phyloP scores from a whole-genome alignment of 306 rosid species.

The Sesbania bispinosa region DNA sequence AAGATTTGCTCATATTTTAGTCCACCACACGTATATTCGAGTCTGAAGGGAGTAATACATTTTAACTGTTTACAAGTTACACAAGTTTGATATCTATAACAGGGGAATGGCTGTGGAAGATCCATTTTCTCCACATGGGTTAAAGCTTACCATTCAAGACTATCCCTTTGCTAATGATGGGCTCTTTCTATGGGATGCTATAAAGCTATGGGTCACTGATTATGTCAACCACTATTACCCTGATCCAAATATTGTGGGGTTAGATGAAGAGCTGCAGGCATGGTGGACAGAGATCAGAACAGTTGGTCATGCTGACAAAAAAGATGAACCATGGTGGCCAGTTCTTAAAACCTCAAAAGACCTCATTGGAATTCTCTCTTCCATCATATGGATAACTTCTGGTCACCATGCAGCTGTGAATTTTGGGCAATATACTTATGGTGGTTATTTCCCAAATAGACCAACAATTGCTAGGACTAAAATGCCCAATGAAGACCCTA shows the following conservation, averaged over 20 bases:
- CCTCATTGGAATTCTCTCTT: constrained; percentile 48
- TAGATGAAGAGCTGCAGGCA: constrained; percentile 70
- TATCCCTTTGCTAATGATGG: constrained; percentile 85
- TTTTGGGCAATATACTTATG: constrained; percentile 67
- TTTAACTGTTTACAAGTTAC: not conserved
- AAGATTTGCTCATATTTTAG: too few relatives aligned
- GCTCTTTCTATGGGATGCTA: constrained; percentile 55
- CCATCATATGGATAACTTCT: constrained; percentile 64
- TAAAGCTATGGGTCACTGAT: constrained; percentile 64
- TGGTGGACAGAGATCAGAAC: constrained; percentile 82
- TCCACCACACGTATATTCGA: too few relatives aligned
- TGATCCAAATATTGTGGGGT: constrained; percentile 28
- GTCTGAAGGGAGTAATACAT: too few relatives aligned
- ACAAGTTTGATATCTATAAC: not conserved
- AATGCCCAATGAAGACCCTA: constrained; percentile 58
- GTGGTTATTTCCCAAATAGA: constrained; percentile 69
- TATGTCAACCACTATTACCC: constrained; percentile 61
- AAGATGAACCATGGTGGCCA: constrained; percentile 91
- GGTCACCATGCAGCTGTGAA: constrained; percentile 82
- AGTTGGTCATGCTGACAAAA: constrained; percentile 66
- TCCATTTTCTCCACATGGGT: constrained; percentile 64
- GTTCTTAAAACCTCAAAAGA: constrained; percentile 46
- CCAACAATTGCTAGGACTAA: constrained; percentile 65
- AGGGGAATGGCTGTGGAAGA: constrained; percentile 67
- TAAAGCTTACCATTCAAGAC: constrained; percentile 59